Evolutionary conservation across 306 rosid species (phyloP).

Genomic region (Cucurbita argyrosperma): DNA sequence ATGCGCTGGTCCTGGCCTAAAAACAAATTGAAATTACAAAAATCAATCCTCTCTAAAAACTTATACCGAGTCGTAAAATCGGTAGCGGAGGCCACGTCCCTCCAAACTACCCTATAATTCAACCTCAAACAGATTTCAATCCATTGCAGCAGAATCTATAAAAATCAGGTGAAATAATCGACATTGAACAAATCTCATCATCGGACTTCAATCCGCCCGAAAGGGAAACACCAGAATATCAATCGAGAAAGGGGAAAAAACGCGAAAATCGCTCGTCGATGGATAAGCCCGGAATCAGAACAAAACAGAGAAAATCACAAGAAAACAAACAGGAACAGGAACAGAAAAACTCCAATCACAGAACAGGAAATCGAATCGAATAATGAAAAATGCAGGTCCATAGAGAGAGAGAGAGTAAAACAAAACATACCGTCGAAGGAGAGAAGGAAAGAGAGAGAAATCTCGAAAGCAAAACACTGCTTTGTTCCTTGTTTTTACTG

Average conservation of each 20-base stretch:
- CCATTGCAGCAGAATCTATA: background rate
- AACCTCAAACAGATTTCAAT: background rate
- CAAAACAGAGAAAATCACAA: background rate
- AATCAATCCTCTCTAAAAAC: background rate
- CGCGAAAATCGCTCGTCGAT: background rate
- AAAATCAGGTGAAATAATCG: no score
- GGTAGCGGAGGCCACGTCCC: background rate
- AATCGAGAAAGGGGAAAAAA: background rate
- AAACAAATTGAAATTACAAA: background rate
- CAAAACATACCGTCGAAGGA: background rate
- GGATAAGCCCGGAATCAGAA: background rate
- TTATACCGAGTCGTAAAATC: background rate
- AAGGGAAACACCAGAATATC: background rate
- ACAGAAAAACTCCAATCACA: background rate
- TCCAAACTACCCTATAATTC: background rate
- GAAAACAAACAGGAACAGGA: background rate
- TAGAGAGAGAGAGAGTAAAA: background rate
- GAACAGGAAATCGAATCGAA: background rate
- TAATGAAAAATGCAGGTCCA: background rate
- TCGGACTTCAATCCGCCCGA: background rate
- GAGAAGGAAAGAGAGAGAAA: background rate
- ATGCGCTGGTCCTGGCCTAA: background rate
- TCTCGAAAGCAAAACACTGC: background rate
- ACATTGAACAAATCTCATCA: background rate
- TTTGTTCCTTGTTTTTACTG: background rate